Evolutionary conservation across 139 green algal species (phyloP), one percentile per base, ranked within the genome.

Genomic region (Tetradesmus obliquus): DNA sequence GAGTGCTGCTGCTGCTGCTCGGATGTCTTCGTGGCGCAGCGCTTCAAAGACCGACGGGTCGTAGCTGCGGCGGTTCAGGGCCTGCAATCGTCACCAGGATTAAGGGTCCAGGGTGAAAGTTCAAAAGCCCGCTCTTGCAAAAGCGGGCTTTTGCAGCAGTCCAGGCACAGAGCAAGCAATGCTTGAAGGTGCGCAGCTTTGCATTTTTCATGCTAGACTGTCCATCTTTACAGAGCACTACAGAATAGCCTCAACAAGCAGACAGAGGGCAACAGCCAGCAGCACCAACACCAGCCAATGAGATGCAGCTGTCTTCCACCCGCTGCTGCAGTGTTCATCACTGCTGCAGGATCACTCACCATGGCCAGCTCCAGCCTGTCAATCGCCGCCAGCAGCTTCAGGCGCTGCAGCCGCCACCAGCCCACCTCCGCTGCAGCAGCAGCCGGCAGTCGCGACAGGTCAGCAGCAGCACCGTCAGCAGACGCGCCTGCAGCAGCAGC

Each of bases 371-470:
- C 85, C 85, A 89, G 62, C 76, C 86, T 55, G 86, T 90, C 86
- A 53, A 55, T 22, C 8, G 84, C 53, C 71, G 55, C 53, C 51
- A 90, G 54, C 69, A 90, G 86, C 71, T 90, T 90, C 5, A 90
- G 57, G 5, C 86, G 71, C 54, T 90, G 86, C 55, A 90, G 60
- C 69, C 86, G 69, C 86, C 86, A 90, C 86, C 86, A 90, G 3
- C 10, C 53, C 12, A 90, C 86, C 86, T 90, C 86, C 45, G 24
- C 86, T 15, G 71, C 86, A 54, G 19, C 22, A 24, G 53, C 86
- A 32, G 86, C 6, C 2, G 86, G 10, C 86, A 90, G 57, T 4
- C 45, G 22, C 2, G 19, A 6, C 62, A 89, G 17, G 4, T 51
- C 32, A 20, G 85, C 85, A 53, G 86, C 86, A 55, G 2, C 71